Evolutionary conservation across 441 rosid genomes (phyloP), one percentile per base, ranked within the genome.

Genomic region (Codiaeum variegatum): DNA sequence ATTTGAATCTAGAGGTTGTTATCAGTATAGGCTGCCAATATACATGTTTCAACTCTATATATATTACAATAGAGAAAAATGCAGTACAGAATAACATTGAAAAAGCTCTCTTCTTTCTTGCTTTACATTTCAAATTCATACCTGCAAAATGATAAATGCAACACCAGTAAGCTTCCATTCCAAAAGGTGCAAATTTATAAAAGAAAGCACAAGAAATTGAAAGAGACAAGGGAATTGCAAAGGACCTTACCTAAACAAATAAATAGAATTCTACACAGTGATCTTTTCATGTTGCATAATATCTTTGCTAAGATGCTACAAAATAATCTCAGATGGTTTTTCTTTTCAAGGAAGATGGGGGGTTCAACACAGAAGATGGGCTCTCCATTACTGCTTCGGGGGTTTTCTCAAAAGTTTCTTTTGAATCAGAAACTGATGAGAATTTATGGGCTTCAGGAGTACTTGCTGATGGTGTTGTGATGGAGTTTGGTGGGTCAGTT

Each of bases 271-370:
- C 21, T 12, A 28, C 32, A 28, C 0, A 6, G 12, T 12, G 58
- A 46, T 40, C 34, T 61, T 47, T 24, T 31, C 7, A 2, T 54
- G 31, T 38, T 19, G 5, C 44, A 23, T 0, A 23, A 31, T 8
- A 28, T 34, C 49, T 58, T 13, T 3, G 29, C 21, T 67, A 62
- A 66, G 86, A 74, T 67, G 84, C 85, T 36, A 85, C 67, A 65
- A 94, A 92, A 84, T 94, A 94, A 83, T 94, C 97, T 54, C 92
- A 81, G 72, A 94, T 92, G 12, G 97, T 94, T 83, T 83, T 86
- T 61, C 94, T 83, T 90, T 91, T 92, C 80, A 88, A 79, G 0
- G 98, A 92, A 79, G 94, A 86, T 75, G 94, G 99, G 51, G 92
- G 94, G 60, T 84, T 90, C 81, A 92, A 72, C 16, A 94, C 97